Evolutionary conservation across 805 yeast genomes (phyloP).

Genomic region (Hanseniaspora lachancei): DNA sequence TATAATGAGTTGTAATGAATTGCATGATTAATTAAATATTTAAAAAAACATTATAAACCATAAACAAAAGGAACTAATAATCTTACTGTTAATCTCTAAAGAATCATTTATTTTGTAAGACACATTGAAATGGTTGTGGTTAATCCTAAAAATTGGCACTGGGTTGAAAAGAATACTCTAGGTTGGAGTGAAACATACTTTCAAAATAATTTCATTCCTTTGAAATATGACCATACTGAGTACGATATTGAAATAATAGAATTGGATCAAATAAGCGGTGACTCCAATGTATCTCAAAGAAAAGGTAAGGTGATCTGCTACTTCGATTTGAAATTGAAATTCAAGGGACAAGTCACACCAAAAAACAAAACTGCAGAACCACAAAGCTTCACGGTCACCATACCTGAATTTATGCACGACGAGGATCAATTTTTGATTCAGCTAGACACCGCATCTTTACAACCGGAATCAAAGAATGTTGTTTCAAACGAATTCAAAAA

Average conservation of each 20-base stretch:
- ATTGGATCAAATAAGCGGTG: slow-evolving; percentile 45
- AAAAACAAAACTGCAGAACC: slow-evolving; percentile 26
- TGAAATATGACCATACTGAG: slow-evolving; percentile 16
- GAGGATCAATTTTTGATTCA: slow-evolving; percentile 54
- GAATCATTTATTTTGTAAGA: too few relatives aligned
- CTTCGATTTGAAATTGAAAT: slow-evolving; percentile 46
- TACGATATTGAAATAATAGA: slow-evolving; percentile 27
- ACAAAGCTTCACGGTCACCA: slow-evolving; percentile 33
- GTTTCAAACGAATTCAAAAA: slow-evolving; percentile 44
- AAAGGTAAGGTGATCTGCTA: slow-evolving; percentile 70
- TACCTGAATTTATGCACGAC: slow-evolving; percentile 68
- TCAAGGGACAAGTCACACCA: slow-evolving; percentile 14
- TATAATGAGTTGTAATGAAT: too few relatives aligned
- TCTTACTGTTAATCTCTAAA: too few relatives aligned
- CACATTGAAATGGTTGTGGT: slow-evolving; percentile 42
- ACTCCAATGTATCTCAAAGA: slow-evolving; percentile 73
- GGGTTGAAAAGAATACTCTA: slow-evolving; percentile 57
- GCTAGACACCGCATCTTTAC: slow-evolving; percentile 30
- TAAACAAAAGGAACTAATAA: neutral
- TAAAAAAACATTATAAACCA: too few relatives aligned
- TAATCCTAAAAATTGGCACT: slow-evolving; percentile 67
- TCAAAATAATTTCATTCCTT: slow-evolving; percentile 26
- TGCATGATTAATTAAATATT: too few relatives aligned
- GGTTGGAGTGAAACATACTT: slow-evolving; percentile 50
- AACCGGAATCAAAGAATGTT: slow-evolving; percentile 26